Conservation (phyloP, 2,329 filamentous ascomycete species). For the Epichloe gansuensis region DNA sequence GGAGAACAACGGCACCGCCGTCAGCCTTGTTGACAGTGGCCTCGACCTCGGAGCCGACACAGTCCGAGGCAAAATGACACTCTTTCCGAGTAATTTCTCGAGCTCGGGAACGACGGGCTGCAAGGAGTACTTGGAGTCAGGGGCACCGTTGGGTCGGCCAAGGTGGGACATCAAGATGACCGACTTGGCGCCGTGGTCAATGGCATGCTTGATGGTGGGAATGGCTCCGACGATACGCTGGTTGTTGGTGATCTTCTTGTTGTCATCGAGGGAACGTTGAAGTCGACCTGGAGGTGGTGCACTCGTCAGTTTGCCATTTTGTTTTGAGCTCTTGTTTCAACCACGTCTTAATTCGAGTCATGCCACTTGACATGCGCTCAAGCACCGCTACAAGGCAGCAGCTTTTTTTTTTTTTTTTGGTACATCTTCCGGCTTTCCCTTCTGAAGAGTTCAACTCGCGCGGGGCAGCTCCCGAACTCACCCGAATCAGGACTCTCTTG, state of each 20-base stretch:
- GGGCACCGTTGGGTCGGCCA: slow-evolving; percentile 83
- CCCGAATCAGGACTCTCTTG: slow-evolving; percentile 96
- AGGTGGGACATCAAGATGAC: slow-evolving; percentile 98
- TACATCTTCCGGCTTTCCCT: not conserved
- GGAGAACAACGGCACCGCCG: slow-evolving; percentile 71
- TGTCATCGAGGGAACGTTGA: slow-evolving; percentile 95
- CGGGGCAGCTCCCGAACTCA: slow-evolving; percentile 35
- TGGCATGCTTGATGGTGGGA: slow-evolving; percentile 88
- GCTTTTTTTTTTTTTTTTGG: not conserved
- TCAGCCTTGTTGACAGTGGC: slow-evolving; percentile 73
- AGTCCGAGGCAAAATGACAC: slow-evolving; percentile 80
- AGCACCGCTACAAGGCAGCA: not conserved
- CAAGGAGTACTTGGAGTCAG: slow-evolving; percentile 87
- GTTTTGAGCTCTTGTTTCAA: not conserved
- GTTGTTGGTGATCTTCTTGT: slow-evolving; percentile 94
- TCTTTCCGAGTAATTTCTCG: slow-evolving; percentile 77
- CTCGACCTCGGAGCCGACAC: slow-evolving; percentile 82
- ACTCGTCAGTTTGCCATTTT: not conserved
- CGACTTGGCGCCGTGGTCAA: slow-evolving; percentile 81
- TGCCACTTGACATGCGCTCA: not conserved
- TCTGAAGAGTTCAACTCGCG: not conserved
- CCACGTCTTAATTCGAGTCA: not conserved
- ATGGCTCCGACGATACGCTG: slow-evolving; percentile 95
- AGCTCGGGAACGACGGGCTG: slow-evolving; percentile 85
- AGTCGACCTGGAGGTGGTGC: slow-evolving; percentile 63